Evolutionary conservation across 805 yeast genomes (phyloP).

Genomic region (Yamadazyma insecticola): DNA sequence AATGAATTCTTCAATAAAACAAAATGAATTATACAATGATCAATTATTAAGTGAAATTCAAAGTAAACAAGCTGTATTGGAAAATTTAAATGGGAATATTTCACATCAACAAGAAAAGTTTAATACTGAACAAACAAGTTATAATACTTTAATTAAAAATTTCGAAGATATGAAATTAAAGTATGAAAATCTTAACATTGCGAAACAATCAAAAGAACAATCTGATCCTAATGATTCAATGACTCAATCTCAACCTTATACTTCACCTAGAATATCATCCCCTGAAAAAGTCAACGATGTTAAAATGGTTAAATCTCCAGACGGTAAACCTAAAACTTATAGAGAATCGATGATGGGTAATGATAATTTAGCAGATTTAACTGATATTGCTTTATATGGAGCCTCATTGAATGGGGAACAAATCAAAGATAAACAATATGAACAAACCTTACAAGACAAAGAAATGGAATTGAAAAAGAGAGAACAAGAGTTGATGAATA

Average conservation of each 20-base stretch:
- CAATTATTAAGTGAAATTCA: slow-evolving; percentile 19
- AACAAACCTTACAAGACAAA: slow-evolving; percentile 14
- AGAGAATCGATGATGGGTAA: slow-evolving; percentile 17
- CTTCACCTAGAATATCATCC: too few species aligned
- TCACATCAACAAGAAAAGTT: slow-evolving; percentile 13
- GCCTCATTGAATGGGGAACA: slow-evolving; percentile 28
- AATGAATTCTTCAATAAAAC: slow-evolving; percentile 14
- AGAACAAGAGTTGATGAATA: slow-evolving; percentile 19
- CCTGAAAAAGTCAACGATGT: too few species aligned
- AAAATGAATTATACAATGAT: slow-evolving; percentile 17
- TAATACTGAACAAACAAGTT: slow-evolving; percentile 6
- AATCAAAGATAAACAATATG: slow-evolving; percentile 9
- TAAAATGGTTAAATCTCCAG: background rate
- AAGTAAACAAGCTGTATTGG: slow-evolving; percentile 16
- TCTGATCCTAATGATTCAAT: background rate
- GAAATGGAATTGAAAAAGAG: slow-evolving; percentile 23
- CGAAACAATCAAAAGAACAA: slow-evolving; percentile 3
- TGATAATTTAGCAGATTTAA: slow-evolving; percentile 30
- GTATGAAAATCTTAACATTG: slow-evolving; percentile 3
- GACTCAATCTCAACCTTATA: too few species aligned
- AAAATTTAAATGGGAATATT: slow-evolving; percentile 12
- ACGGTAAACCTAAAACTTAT: background rate
- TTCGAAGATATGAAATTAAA: slow-evolving; percentile 4
- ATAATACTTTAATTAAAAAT: slow-evolving; percentile 7
- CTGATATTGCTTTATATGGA: slow-evolving; percentile 35